phyloP scores from a whole-genome alignment of 192 early-diverging fungal species.

The Entomortierella lignicola region DNA sequence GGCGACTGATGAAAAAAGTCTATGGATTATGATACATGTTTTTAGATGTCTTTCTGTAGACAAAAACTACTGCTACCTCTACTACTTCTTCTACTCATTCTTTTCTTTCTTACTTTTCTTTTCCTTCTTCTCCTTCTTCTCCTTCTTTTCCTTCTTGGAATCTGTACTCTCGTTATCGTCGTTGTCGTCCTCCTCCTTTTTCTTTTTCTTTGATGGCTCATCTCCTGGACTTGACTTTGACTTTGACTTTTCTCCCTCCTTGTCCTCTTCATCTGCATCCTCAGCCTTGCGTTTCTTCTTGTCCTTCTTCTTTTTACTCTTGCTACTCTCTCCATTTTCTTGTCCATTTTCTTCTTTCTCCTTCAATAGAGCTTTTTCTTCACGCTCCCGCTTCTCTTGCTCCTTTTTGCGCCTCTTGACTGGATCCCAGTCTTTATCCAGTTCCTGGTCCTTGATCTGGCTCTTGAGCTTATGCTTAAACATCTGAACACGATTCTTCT shows the following conservation, averaged over 20 bases:
- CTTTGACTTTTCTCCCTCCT: conserved; percentile 7
- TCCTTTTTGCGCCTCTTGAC: conserved; percentile 54
- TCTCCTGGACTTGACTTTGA: not conserved
- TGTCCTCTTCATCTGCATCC: conserved; percentile 12
- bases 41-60: too few relatives aligned
- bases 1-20: too few relatives aligned
- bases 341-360: conserved; percentile 24
- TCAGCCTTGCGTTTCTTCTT: conserved; percentile 26
- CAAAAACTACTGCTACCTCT: not conserved
- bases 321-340: not conserved
- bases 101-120: conserved; percentile 35
- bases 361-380: conserved; percentile 35
- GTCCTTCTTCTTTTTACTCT: conserved; percentile 38
- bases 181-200: conserved; percentile 1
- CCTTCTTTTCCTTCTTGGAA: conserved; percentile 10
- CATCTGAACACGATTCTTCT: conserved; percentile 64
- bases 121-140: conserved; percentile 17
- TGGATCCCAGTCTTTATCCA: conserved; percentile 51
- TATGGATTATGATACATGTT: not conserved
- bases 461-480: conserved; percentile 56
- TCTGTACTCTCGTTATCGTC: not conserved
- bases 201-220: conserved; percentile 21
- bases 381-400: conserved; percentile 41
- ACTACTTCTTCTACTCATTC: conserved; percentile 23
- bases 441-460: conserved; percentile 35